Base-by-base conservation (phyloP, 768 basidiomycete genomes). In the Cystofilobasidium capitatum region DNA sequence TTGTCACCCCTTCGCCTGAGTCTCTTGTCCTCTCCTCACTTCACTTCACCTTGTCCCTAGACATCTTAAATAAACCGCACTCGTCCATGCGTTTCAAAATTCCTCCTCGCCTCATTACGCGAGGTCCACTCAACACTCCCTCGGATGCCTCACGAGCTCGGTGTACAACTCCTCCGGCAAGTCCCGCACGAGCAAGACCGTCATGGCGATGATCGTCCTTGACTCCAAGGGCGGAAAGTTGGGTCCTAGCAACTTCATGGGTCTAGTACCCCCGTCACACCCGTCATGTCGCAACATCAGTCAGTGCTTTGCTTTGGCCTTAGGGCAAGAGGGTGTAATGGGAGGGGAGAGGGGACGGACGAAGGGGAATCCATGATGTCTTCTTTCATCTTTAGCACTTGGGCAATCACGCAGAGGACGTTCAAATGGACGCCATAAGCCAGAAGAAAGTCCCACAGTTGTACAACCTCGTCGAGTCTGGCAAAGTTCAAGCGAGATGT, bases 401-500 rank as follows among this genome's bases (percentile, higher is more conserved):
- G 96, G 9, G 96, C 94, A 69, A 98, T 97, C 3, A 98, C 92
- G 74, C 93, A 97, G 20, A 99, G 81, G 14, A 99, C 87, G 73
- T 99, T 99, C 24, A 99, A 81, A 74, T 98, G 96, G 29, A 93
- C 89, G 17, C 96, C 96, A 74, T 93, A 98, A 4, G 94, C 91
- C 33, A 99, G 82, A 12, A 99, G 82, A 75, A 98, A 99, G 77
- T 99, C 96, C 94, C 96, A 99, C 62, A 99, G 79, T 71, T 86
- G 86, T 35, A 99, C 81, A 31, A 97, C 94, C 79, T 98, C 89
- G 74, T 92, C 88, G 13, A 99, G 81, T 0, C 64, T 65, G 64
- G 1, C 20, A 10, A 14, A 22, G 22, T 58, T 20, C 12, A 31
- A 40, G n/a, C 14, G 58, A 44, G n/a, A n/a, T n/a, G n/a, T n/a